Base-by-base conservation (phyloP, 2,329 filamentous ascomycete species). In the Aspergillus arachidicola region DNA sequence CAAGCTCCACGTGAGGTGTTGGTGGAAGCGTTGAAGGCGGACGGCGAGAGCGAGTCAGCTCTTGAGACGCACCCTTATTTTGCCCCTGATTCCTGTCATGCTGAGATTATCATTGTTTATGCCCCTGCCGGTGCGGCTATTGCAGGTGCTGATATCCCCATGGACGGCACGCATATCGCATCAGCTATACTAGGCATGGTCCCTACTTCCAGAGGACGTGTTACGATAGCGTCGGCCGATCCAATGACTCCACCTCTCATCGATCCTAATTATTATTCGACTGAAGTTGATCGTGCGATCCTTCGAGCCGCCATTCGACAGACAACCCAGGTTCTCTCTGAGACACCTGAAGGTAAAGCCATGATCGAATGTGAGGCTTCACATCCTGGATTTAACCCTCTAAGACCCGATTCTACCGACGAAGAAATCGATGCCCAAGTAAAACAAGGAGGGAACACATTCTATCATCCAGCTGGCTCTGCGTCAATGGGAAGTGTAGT, bases 191-290 rank as follows among this genome's bases (percentile, higher is more conserved):
- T 71, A 28, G 62, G 60, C 6, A 61, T 72, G 38, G 34, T 63
- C 4, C 64, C 69, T 1, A 73, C 71, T 16, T 72, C 72, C 3
- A 60, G 68, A 3, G 72, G 71, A 2, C 41, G 45, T 5, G 68
- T 72, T 16, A 68, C 61, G 1, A 36, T 73, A 2, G 48, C 64
- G 0, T 69, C 68, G 4, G 54, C 60, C 1, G 55, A 66, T n/a
- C 64, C 72, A 6, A 59, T 23, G 12, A 63, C 38, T 0, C n/a
- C 65, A 1, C 73, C 72, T 1, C 28, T 67, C 4, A 74, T 76
- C 38, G 70, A 77, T 53, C 72, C 73, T 0, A 75, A 76, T 48
- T 75, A 75, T 43, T 74, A 69, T 32, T 66, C 68, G 2, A 75
- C 72, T 1, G 70, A 74, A 38, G 58, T 70, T 9, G 73, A 74